Conservation (phyloP, 139 green algal genomes). For the Eudorina sp. region DNA sequence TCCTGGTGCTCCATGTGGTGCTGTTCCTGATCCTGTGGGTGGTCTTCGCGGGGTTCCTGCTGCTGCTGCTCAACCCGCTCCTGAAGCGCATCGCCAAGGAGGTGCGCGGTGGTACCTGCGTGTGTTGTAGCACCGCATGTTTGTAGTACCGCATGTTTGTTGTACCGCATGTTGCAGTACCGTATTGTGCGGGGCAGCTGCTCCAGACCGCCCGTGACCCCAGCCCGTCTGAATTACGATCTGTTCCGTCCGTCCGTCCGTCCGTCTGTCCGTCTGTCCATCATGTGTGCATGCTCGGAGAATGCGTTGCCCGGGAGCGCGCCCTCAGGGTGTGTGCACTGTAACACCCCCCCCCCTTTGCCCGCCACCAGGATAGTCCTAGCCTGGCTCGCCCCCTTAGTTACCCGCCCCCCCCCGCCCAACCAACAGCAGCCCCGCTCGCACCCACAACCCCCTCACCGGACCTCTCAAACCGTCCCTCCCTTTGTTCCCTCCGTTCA, state of each 20-base stretch:
- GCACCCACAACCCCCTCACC: not conserved
- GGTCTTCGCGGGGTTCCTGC: not conserved
- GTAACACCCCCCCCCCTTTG: too few species aligned
- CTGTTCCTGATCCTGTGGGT: conserved; percentile 6
- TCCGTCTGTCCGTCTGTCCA: too few species aligned
- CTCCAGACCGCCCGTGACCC: not conserved
- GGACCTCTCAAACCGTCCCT: not conserved
- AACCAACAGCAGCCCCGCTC: not conserved
- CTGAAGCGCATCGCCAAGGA: conserved; percentile 9
- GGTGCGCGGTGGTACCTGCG: not conserved
- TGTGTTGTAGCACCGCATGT: not conserved
- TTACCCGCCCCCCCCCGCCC: not conserved
- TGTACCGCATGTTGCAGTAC: not conserved
- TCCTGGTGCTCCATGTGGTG: not conserved
- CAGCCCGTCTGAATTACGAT: not conserved
- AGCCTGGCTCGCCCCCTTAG: not conserved
- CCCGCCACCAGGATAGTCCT: too few species aligned
- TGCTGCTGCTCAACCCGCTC: conserved; percentile 23
- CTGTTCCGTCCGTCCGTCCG: too few species aligned
- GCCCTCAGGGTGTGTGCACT: too few species aligned
- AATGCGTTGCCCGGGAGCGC: too few species aligned
- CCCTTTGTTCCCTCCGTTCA: not conserved
- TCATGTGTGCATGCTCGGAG: too few species aligned
- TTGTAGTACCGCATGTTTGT: not conserved
- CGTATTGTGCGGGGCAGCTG: too few species aligned